Conservation (phyloP, 1,139 yeast genomes). For the Lizanozyma gosingica region DNA sequence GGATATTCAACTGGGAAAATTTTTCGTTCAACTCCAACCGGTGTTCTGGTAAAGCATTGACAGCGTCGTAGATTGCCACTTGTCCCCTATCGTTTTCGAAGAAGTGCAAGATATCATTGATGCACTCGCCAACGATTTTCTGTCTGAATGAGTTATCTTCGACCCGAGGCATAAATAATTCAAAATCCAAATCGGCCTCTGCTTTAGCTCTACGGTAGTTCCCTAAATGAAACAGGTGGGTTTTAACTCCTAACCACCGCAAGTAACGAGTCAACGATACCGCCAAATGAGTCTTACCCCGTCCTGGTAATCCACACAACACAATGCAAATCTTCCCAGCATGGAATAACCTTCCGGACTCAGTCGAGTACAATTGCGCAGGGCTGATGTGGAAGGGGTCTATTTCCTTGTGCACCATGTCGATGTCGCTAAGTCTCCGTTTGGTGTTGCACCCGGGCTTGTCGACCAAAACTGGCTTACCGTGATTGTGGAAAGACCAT, state of each 20-base stretch:
- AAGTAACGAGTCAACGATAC: constrained; percentile 86
- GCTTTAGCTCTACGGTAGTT: constrained; percentile 68
- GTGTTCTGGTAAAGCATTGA: constrained; percentile 69
- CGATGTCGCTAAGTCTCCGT: constrained; percentile 13
- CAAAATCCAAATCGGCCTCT: not conserved
- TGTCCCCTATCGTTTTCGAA: constrained; percentile 76
- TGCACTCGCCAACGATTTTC: constrained; percentile 54
- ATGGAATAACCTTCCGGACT: constrained; percentile 82
- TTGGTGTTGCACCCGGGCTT: constrained; percentile 3
- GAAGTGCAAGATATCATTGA: constrained; percentile 61
- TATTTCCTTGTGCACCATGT: constrained; percentile 47
- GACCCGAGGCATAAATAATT: not conserved
- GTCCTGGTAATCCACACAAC: constrained; percentile 89
- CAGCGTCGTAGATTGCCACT: constrained; percentile 93
- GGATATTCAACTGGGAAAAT: constrained; percentile 54
- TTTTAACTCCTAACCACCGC: constrained; percentile 91
- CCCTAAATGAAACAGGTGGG: constrained; percentile 87
- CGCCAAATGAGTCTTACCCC: constrained; percentile 91
- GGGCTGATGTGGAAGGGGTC: constrained; percentile 54
- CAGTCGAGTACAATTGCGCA: constrained; percentile 87
- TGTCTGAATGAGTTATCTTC: constrained; percentile 38
- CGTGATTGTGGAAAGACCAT: constrained; percentile 35
- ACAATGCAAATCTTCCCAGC: constrained; percentile 92
- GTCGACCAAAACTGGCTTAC: constrained; percentile 30
- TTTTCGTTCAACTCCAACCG: constrained; percentile 48